phyloP scores from a whole-genome alignment of 371 early-diverging fungal species.

The Parasitella parasitica region DNA sequence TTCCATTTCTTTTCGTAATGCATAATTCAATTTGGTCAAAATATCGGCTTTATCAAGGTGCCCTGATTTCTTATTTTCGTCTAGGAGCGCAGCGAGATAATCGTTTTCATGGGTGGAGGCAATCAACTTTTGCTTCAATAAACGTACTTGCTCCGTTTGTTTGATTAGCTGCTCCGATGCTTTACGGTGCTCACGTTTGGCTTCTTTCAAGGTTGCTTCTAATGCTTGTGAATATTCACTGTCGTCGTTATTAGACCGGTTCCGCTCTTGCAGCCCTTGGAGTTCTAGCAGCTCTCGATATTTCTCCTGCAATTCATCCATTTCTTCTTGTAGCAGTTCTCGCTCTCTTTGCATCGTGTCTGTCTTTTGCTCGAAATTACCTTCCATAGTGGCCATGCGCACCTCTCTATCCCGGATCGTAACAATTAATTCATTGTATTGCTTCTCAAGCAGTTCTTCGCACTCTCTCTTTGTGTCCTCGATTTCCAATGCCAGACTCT shows the following conservation, averaged over 20 bases:
- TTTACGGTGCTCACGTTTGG: slow-evolving; percentile 19
- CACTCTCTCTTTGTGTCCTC: slow-evolving; percentile 1
- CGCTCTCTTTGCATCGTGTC: slow-evolving; percentile 40
- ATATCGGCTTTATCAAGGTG: slow-evolving; percentile 11
- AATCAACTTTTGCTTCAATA: slow-evolving; percentile 26
- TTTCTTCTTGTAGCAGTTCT: slow-evolving; percentile 30
- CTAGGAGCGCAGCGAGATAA: slow-evolving; percentile 18
- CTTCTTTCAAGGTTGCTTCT: slow-evolving; percentile 17
- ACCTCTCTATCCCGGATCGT: slow-evolving; percentile 38
- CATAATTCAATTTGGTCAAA: slow-evolving; percentile 26
- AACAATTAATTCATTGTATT: slow-evolving; percentile 30
- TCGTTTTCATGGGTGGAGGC: slow-evolving; percentile 18
- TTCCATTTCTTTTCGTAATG: slow-evolving; percentile 19
- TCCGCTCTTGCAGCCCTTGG: slow-evolving; percentile 14
- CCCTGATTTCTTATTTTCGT: slow-evolving; percentile 15
- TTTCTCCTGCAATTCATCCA: slow-evolving; percentile 29
- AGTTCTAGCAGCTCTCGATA: not conserved
- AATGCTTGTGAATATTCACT: slow-evolving; percentile 8
- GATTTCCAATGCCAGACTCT: slow-evolving; percentile 16
- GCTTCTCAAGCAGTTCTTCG: slow-evolving; percentile 27
- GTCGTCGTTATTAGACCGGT: slow-evolving; percentile 21
- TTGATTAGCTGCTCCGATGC: slow-evolving; percentile 27
- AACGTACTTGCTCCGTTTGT: slow-evolving; percentile 13
- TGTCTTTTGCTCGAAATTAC: slow-evolving; percentile 31
- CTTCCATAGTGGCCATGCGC: slow-evolving; percentile 37